A percentile compares a stretch with the other conserved stretches of the same genome.
These are phyloP conservation scores for Didymella exigua DNA, from an alignment of 2,329 filamentous ascomycete genomes.

Conservation along the genomic window DNA sequence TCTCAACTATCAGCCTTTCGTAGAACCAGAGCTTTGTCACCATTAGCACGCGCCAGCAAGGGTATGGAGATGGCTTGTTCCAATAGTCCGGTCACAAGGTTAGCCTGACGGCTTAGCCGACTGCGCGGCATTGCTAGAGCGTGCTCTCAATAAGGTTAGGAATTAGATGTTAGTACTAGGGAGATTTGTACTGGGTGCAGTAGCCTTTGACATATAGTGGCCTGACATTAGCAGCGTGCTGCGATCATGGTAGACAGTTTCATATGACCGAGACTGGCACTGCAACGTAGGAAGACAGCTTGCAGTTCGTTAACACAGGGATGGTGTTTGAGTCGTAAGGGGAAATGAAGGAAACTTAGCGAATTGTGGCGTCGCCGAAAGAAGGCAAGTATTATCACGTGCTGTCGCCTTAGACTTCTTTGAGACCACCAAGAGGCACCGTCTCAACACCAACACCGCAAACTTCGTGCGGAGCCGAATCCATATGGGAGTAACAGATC, in stretches of 20 bases:
- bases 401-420: not conserved
- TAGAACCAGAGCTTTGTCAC: conserved; percentile 6
- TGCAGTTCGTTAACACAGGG: not conserved
- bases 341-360: conserved; percentile 9
- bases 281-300: not conserved
- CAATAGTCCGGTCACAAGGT: conserved; percentile 12
- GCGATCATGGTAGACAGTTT: not conserved
- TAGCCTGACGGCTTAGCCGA: conserved; percentile 6
- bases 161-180: not conserved
- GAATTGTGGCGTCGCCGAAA: conserved; percentile 5
- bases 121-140: not conserved
- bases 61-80: conserved; percentile 6
- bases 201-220: not conserved
- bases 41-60: not conserved
- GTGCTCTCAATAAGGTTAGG: not conserved
- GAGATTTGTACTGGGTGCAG: not conserved
- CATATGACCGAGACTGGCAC: not conserved
- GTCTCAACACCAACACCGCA: conserved; percentile 2
- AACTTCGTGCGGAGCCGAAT: conserved; percentile 3
- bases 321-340: not conserved
- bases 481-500: conserved; percentile 12
- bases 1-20: conserved; percentile 10
- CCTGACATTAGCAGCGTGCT: not conserved
- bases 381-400: not conserved
- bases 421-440: not conserved